A percentile compares a stretch with the other conserved stretches of the same genome.
Evolutionary conservation across 2,329 filamentous ascomycete species (phyloP).

Genomic region (Pezizomycotina sp.): DNA sequence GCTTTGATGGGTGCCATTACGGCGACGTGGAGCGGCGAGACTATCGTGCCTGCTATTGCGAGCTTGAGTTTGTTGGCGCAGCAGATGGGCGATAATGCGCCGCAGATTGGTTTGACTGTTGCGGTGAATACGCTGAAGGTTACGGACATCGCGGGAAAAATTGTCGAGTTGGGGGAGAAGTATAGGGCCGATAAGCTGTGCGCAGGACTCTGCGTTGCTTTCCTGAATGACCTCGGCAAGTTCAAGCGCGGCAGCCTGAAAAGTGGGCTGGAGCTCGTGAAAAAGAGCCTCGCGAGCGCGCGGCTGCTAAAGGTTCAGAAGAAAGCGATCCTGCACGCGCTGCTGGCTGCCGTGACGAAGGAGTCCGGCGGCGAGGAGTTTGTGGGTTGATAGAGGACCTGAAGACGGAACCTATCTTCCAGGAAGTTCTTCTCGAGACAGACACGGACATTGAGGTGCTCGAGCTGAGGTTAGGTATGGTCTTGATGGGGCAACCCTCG

Average conservation of each 20-base stretch:
- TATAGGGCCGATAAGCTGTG: slow-evolving; percentile 55
- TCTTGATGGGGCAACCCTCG: slow-evolving; percentile 43
- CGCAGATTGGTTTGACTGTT: slow-evolving; percentile 50
- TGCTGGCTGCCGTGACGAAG: slow-evolving; percentile 45
- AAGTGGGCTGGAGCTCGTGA: slow-evolving; percentile 36
- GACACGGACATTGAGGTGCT: slow-evolving; percentile 57
- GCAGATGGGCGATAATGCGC: slow-evolving; percentile 47
- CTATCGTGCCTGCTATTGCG: slow-evolving; percentile 54
- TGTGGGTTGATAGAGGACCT: slow-evolving; percentile 47
- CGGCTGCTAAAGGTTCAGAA: slow-evolving; percentile 48
- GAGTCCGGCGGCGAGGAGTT: slow-evolving; percentile 37
- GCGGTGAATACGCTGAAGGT: slow-evolving; percentile 52
- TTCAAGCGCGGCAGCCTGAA: slow-evolving; percentile 25
- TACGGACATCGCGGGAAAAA: slow-evolving; percentile 40
- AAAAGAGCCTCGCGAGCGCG: slow-evolving; percentile 42
- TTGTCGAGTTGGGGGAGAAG: slow-evolving; percentile 46
- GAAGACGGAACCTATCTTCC: slow-evolving; percentile 40
- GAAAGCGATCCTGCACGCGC: slow-evolving; percentile 46
- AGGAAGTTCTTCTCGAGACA: slow-evolving; percentile 44
- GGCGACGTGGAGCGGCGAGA: slow-evolving; percentile 58
- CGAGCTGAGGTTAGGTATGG: slow-evolving; percentile 56
- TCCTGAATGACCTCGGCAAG: slow-evolving; percentile 30
- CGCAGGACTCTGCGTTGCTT: slow-evolving; percentile 51
- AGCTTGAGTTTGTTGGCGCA: slow-evolving; percentile 71
- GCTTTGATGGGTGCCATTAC: slow-evolving; percentile 81